phyloP scores from a whole-genome alignment of 768 basidiomycete genomes.

The Psilocybe subaeruginosa region DNA sequence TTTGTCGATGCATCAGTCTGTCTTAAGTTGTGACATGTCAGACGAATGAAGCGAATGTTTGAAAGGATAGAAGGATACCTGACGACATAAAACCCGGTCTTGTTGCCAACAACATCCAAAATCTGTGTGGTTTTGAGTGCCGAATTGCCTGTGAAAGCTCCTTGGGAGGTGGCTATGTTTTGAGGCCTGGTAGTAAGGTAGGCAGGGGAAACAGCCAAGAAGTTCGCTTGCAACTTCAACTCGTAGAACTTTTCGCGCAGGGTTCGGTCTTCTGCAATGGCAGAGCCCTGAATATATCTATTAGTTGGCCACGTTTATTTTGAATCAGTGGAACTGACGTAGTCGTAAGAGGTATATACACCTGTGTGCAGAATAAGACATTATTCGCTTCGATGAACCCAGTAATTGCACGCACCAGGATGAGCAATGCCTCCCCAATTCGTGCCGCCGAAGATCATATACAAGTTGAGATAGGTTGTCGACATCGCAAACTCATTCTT shows the following conservation, averaged over 20 bases:
- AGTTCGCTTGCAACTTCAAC: slow-evolving; percentile 53
- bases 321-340: slow-evolving; percentile 27
- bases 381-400: neutral
- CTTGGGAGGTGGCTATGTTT: slow-evolving; percentile 41
- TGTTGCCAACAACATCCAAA: slow-evolving; percentile 48
- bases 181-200: slow-evolving; percentile 49
- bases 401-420: slow-evolving; percentile 28
- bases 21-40: slow-evolving; percentile 17
- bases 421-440: slow-evolving; percentile 50
- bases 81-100: slow-evolving; percentile 51
- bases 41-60: neutral
- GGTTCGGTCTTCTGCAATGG: slow-evolving; percentile 54
- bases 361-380: slow-evolving; percentile 22
- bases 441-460: slow-evolving; percentile 56
- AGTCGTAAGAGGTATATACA: slow-evolving; percentile 49
- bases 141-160: slow-evolving; percentile 50
- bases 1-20: slow-evolving; percentile 43
- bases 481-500: slow-evolving; percentile 50
- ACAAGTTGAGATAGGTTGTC: slow-evolving; percentile 49
- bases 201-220: slow-evolving; percentile 52
- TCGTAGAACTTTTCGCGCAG: slow-evolving; percentile 58
- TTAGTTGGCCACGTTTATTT: neutral
- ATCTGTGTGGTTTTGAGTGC: slow-evolving; percentile 53
- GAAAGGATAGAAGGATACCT: slow-evolving; percentile 26
- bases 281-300: slow-evolving; percentile 39